A percentile compares a stretch with the other conserved stretches of the same genome.
Evolutionary conservation across 257 asterid species (phyloP).

Genomic region (Striga asiatica): DNA sequence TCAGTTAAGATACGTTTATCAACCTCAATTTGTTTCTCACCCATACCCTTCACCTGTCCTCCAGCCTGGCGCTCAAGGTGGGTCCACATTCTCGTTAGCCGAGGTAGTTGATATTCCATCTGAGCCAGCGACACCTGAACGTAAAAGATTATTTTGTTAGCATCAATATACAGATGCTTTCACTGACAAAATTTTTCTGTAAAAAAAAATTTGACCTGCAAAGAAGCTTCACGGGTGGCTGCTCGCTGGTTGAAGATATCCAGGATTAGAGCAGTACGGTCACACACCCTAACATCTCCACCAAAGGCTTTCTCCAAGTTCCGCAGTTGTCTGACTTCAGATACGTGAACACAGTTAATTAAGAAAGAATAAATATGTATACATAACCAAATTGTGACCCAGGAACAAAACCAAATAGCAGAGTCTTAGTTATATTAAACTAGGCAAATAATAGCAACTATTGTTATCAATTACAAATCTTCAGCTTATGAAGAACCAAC

Average conservation of each 20-base stretch:
- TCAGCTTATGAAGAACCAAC: conserved; percentile 31
- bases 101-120: conserved; percentile 94
- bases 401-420: background rate
- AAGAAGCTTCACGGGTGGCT: conserved; percentile 93
- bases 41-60: conserved; percentile 99
- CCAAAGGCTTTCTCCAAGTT: conserved; percentile 88
- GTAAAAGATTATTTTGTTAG: conserved; percentile 9
- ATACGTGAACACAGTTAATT: conserved; percentile 9
- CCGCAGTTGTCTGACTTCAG: conserved; percentile 67
- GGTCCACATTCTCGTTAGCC: conserved; percentile 91
- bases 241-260: conserved; percentile 95
- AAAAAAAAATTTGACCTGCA: conserved; percentile 40
- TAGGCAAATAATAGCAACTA: background rate
- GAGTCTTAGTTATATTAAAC: conserved; percentile 1
- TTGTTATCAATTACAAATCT: background rate
- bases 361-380: background rate
- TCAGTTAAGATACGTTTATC: conserved; percentile 92
- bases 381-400: background rate
- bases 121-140: conserved; percentile 85
- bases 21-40: conserved; percentile 98
- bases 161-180: conserved; percentile 8
- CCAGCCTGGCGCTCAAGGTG: conserved; percentile 99
- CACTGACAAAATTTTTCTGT: background rate
- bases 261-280: conserved; percentile 93
- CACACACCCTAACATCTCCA: conserved; percentile 87